Conservation (phyloP, 345 rosid species). For the Syzygium oleosum region DNA sequence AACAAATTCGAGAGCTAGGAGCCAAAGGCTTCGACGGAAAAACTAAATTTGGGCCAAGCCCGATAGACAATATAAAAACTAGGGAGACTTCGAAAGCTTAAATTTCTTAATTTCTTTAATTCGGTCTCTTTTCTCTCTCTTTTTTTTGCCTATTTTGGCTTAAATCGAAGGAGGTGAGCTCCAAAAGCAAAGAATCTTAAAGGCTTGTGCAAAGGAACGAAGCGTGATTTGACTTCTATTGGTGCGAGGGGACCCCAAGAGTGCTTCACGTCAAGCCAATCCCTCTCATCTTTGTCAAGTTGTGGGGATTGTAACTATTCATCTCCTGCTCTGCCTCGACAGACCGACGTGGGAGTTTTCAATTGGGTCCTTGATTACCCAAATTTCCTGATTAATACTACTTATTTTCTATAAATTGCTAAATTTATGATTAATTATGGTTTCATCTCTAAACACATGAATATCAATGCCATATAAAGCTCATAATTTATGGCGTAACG, state of each 20-base stretch:
- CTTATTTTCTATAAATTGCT: not conserved
- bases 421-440: not conserved
- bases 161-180: not conserved
- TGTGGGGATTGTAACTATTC: not conserved
- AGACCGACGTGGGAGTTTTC: not conserved
- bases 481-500: not conserved
- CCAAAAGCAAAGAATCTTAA: not conserved
- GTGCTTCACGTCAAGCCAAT: not conserved
- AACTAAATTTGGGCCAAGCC: not conserved
- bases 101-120: not conserved
- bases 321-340: not conserved
- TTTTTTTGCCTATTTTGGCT: not conserved
- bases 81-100: not conserved
- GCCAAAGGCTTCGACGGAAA: not conserved
- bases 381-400: not conserved
- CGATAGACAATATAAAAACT: not conserved
- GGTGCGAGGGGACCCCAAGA: not conserved
- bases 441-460: not conserved
- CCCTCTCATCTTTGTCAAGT: not conserved
- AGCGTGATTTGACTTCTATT: not conserved
- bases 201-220: not conserved
- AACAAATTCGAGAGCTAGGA: not conserved
- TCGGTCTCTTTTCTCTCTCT: not conserved
- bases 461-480: not conserved
- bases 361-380: not conserved